A percentile compares a stretch with the other conserved stretches of the same genome.
Conservation (phyloP, 192 early-diverging fungal genomes). For the Coemansia sp. region DNA sequence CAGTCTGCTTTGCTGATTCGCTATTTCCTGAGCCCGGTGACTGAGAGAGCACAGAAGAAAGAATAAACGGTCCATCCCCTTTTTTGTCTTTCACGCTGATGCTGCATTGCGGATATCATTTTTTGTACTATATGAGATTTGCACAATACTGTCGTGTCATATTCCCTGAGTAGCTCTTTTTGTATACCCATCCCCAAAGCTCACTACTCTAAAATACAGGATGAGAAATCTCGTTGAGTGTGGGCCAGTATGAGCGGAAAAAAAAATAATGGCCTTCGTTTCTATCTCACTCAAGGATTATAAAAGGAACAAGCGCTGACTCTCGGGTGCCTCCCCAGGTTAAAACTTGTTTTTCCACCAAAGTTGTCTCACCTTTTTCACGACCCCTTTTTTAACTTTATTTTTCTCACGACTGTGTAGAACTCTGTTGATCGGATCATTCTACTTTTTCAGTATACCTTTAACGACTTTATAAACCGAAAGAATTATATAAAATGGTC, state of each 20-base stretch:
- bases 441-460: neutral
- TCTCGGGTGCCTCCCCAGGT: neutral
- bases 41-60: neutral
- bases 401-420: slow-evolving; percentile 16
- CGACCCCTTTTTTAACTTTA: neutral
- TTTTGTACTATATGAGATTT: neutral
- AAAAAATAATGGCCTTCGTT: neutral
- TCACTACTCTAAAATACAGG: neutral
- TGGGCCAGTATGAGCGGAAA: neutral
- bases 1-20: neutral
- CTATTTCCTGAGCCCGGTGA: neutral
- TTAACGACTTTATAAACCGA: neutral
- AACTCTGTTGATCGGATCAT: slow-evolving; percentile 40
- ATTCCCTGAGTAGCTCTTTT: neutral
- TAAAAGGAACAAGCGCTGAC: neutral
- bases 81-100: neutral
- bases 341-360: neutral
- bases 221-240: neutral
- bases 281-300: neutral
- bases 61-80: neutral
- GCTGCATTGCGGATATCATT: neutral
- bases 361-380: neutral
- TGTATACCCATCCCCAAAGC: neutral
- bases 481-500: slow-evolving; percentile 20
- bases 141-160: neutral